Conservation (phyloP, 2,329 filamentous ascomycete genomes). For the Fusarium pseudograminearum region DNA sequence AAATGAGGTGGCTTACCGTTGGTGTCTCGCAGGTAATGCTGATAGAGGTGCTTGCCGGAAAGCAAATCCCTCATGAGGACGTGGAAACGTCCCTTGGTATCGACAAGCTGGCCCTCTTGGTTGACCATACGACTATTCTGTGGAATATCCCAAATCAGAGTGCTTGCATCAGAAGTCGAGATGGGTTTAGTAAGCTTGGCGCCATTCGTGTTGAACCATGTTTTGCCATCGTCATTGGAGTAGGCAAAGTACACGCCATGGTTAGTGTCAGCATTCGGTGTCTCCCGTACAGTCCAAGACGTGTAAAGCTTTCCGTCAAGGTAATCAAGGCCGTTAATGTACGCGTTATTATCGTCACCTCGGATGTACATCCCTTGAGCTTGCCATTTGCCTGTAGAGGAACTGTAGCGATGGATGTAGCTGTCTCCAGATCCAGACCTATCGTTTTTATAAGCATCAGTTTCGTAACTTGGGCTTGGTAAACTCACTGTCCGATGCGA, state of each 20-base stretch:
- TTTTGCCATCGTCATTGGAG: constrained; percentile 32
- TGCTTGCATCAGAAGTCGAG: constrained; percentile 20
- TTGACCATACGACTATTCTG: constrained; percentile 40
- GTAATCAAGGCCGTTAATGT: constrained; percentile 33
- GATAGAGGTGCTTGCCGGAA: constrained; percentile 22
- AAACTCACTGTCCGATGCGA: constrained; percentile 31
- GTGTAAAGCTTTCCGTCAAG: constrained; percentile 32
- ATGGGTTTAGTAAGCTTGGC: constrained; percentile 19
- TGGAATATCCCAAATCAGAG: constrained; percentile 28
- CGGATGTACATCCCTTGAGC: constrained; percentile 34
- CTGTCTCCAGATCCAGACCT: constrained; percentile 35
- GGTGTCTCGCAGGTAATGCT: constrained; percentile 25
- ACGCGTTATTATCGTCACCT: constrained; percentile 35
- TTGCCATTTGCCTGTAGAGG: constrained; percentile 30
- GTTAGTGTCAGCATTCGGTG: constrained; percentile 32
- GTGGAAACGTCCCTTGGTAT: constrained; percentile 25
- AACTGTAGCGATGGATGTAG: constrained; percentile 39
- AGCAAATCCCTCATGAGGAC: constrained; percentile 34
- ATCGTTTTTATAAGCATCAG: fast-evolving
- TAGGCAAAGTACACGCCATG: constrained; percentile 38
- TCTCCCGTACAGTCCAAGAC: constrained; percentile 35
- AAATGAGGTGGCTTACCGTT: not conserved
- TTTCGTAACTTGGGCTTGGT: fast-evolving
- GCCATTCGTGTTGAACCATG: constrained; percentile 31
- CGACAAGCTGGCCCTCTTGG: constrained; percentile 28